A percentile compares a stretch with the other conserved stretches of the same genome.
Conservation (phyloP, 148 eudicot genomes). For the Drosera capensis region DNA sequence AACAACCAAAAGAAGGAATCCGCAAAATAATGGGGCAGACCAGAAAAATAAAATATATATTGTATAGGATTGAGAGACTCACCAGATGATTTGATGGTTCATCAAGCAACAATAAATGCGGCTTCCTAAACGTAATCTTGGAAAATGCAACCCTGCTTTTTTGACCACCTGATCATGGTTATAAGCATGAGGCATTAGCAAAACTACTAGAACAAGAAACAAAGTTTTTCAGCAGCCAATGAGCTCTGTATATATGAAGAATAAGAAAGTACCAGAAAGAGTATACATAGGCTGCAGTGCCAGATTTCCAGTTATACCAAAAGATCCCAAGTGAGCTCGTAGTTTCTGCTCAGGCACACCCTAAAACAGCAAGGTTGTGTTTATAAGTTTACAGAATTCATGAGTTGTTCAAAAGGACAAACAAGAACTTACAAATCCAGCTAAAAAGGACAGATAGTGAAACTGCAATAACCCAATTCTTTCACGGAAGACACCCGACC, state of each 20-base stretch:
- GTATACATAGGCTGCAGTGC: constrained; percentile 99
- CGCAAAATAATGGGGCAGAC: not conserved
- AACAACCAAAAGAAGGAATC: no score
- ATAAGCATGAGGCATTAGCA: no score
- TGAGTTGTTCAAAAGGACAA: no score
- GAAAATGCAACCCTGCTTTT: constrained; percentile 99
- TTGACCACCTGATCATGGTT: constrained; percentile 99
- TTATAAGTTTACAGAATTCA: no score
- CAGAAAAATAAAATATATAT: not conserved
- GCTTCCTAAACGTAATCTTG: constrained; percentile 94
- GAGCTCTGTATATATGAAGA: constrained; percentile 1
- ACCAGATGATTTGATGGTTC: constrained; percentile 99
- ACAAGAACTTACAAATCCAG: not conserved
- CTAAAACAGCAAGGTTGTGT: constrained; percentile 41
- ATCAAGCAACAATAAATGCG: constrained; percentile 83
- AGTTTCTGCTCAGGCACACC: constrained; percentile 98
- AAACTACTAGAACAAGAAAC: not conserved
- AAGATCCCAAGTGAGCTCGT: constrained; percentile 88
- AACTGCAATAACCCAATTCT: not conserved
- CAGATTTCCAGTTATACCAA: constrained; percentile 96
- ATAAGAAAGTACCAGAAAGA: constrained; percentile 56
- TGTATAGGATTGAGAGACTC: constrained; percentile 20
- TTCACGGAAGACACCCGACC: no score
- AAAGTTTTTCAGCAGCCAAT: not conserved
- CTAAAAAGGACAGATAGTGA: not conserved